phyloP scores from a whole-genome alignment of 1,139 yeast genomes.

The Suzukiozyma palmioleophila region DNA sequence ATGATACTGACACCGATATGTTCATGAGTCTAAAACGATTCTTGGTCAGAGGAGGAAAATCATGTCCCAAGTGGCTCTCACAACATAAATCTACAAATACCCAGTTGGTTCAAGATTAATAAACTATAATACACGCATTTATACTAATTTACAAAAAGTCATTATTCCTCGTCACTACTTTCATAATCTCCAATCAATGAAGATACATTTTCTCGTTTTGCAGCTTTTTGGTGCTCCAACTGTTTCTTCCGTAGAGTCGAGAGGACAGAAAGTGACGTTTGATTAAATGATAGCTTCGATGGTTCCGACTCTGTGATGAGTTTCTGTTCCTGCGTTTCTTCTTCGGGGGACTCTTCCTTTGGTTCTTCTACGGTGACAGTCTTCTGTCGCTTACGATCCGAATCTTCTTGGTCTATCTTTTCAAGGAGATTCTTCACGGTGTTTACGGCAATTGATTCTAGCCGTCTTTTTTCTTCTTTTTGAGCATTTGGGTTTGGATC shows the following conservation, averaged over 20 bases:
- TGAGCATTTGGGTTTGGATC: conserved; percentile 78
- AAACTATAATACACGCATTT: conserved; percentile 1
- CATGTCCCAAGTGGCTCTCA: conserved; percentile 50
- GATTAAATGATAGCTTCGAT: conserved; percentile 4
- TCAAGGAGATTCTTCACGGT: conserved; percentile 29
- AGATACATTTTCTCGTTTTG: background rate
- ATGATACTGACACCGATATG: conserved; percentile 51
- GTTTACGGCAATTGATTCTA: conserved; percentile 32
- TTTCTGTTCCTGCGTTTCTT: conserved; percentile 7
- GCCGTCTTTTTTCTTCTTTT: conserved; percentile 40
- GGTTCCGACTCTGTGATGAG: conserved; percentile 4
- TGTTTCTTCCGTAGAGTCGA: conserved; percentile 4
- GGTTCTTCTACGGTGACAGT: conserved; percentile 9
- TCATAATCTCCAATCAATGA: conserved; percentile 1
- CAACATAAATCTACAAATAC: conserved; percentile 19
- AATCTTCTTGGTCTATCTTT: conserved; percentile 6
- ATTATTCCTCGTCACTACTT: conserved; percentile 21
- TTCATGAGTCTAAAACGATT: conserved; percentile 50
- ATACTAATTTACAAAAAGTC: background rate
- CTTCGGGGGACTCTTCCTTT: conserved; percentile 10
- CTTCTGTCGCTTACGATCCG: conserved; percentile 4
- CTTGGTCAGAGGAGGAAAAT: conserved; percentile 45
- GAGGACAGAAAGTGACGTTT: conserved; percentile 6
- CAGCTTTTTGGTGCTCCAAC: background rate
- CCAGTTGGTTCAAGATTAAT: conserved; percentile 1